Percentiles rank a stretch among this genome's conserved stretches.
Conservation (phyloP, 78 protist species). For the Dictyostelium purpureum region DNA sequence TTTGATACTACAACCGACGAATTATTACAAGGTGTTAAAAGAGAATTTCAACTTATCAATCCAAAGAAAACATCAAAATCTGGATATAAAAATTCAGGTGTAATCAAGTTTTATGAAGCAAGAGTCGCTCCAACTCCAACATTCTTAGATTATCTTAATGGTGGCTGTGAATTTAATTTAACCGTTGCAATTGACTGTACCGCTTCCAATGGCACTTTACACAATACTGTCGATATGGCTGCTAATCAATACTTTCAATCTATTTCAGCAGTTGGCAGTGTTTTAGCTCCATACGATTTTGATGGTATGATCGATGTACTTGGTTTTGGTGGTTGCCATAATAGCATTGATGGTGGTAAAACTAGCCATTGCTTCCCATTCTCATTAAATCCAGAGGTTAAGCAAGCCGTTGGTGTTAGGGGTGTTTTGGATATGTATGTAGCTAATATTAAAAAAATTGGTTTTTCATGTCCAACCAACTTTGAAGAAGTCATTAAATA, state of each 20-base stretch:
- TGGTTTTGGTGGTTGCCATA: constrained; percentile 88
- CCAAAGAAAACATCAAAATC: constrained; percentile 45
- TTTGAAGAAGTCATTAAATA: constrained; percentile 52
- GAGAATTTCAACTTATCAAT: constrained; percentile 14
- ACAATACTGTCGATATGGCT: background rate
- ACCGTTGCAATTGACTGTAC: constrained; percentile 93
- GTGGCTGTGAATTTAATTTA: constrained; percentile 76
- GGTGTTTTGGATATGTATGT: constrained; percentile 29
- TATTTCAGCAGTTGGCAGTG: background rate
- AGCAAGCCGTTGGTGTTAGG: background rate
- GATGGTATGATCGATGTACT: constrained; percentile 50
- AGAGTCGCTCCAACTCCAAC: background rate
- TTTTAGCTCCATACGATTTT: background rate
- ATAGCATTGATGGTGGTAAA: too few species aligned
- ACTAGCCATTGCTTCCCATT: constrained; percentile 81
- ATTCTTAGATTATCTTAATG: constrained; percentile 81
- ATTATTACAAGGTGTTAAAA: background rate
- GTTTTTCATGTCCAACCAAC: constrained; percentile 69
- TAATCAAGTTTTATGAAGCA: background rate
- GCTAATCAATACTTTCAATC: constrained; percentile 13
- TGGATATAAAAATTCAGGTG: constrained; percentile 71
- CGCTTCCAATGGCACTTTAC: constrained; percentile 84
- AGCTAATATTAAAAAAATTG: background rate
- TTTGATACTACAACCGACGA: background rate
- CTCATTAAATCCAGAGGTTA: background rate